Base-by-base conservation (phyloP, 73 alveolate genomes). In the Paramecium caudatum region DNA sequence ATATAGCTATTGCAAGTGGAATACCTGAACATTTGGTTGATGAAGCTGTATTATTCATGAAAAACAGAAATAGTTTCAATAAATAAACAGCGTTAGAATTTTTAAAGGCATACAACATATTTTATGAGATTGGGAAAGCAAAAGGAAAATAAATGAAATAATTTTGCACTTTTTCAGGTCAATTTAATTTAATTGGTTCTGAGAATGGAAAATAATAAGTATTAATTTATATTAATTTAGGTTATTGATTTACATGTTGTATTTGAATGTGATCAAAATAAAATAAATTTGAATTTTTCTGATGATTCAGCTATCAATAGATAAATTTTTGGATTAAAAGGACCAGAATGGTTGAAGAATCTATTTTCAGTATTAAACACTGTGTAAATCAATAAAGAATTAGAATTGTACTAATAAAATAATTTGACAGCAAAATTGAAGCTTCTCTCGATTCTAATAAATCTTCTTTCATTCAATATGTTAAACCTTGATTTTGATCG, bases 1-100 rank as follows among this genome's bases (percentile, higher is more conserved):
- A 98, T 93, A 94, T 98, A 6, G 99, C 99, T 1, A 91, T 96
- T 25, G 82, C 96, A 34, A 99, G 99, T 13, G 99, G 99, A 6
- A 94, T 96, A 0, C 99, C 99, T 2, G 94, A 92, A 34, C 94
- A 93, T 80, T 61, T 98, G 34, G 96, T 98, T 12, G 93, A 91
- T 5, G 99, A 98, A 68, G 99, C 96, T 6, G 98, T 96, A 32
- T 93, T 94, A 15, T 98, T 94, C 78, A 98, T 98, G 99, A 98
- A 95, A 78, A 81, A 69, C 83, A 92, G 97, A 78, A 94, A 93
- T 34, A 95, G 93, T 65, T 95, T 98, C 23, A 95, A 91, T 87
- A 96, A 82, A 13, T 95, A 95, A 36, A 95, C 98, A 36, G 99
- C 99, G 0, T 69, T 87, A 61, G 95, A 92, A 46, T 98, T 97